These are phyloP conservation scores for Podila clonocystis DNA, from an alignment of 192 early-diverging fungal genomes.

Conservation along the genomic window DNA sequence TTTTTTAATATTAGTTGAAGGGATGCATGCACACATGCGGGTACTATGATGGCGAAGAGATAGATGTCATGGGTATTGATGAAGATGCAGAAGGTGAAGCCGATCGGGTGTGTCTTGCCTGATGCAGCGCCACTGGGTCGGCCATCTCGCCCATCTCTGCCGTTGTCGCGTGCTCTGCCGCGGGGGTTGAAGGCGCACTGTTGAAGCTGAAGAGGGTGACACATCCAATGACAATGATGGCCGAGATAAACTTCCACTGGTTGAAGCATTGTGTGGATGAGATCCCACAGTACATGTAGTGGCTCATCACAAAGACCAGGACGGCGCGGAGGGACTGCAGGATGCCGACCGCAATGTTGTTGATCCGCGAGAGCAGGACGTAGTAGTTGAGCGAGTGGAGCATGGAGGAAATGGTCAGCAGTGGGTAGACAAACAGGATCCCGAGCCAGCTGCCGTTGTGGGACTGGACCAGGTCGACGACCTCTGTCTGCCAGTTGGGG, in stretches of 20 bases:
- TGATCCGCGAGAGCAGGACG: conserved; percentile 60
- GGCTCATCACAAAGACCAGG: conserved; percentile 66
- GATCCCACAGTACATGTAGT: conserved; percentile 62
- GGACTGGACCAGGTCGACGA: conserved; percentile 15
- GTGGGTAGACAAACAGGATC: conserved; percentile 53
- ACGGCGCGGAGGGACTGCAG: conserved; percentile 65
- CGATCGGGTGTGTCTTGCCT: too few species aligned
- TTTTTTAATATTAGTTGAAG: background rate
- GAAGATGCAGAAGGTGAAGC: too few species aligned
- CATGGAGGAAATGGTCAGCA: conserved; percentile 55
- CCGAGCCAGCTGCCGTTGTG: conserved; percentile 12
- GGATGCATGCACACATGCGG: too few species aligned
- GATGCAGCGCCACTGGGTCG: background rate
- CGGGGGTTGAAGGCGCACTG: background rate
- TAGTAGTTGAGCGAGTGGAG: conserved; percentile 66
- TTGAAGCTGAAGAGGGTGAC: conserved; percentile 63
- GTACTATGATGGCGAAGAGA: too few species aligned
- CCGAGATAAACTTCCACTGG: conserved; percentile 62
- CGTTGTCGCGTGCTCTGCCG: background rate
- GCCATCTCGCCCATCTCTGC: background rate
- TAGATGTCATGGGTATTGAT: too few species aligned
- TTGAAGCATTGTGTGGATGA: conserved; percentile 68
- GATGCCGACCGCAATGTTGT: conserved; percentile 66
- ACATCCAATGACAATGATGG: conserved; percentile 61
- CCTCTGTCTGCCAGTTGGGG: conserved; percentile 57